A percentile compares a stretch with the other conserved stretches of the same genome.
These are phyloP conservation scores for Ajuga chamaepitys DNA, from an alignment of 257 asterid species.

Conservation along the genomic window DNA sequence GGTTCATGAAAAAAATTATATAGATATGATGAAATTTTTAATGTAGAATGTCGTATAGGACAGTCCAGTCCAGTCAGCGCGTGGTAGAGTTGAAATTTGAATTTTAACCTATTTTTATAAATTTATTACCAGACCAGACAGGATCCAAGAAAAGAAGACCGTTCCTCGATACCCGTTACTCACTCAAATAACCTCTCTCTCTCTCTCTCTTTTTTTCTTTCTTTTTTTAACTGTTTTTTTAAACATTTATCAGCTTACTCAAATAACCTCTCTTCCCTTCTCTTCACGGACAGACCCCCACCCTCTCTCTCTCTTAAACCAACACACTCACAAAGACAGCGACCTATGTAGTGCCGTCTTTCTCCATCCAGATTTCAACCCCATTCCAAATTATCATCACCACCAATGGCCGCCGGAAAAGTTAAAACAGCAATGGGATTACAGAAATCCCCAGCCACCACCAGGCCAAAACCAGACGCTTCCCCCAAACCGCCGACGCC, in stretches of 20 bases:
- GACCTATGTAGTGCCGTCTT: constrained; percentile 28
- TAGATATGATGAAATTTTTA: no score
- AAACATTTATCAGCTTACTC: no score
- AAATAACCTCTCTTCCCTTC: background rate
- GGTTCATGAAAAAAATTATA: no score
- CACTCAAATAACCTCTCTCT: background rate
- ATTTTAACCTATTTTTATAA: background rate
- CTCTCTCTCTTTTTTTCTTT: constrained; percentile 1
- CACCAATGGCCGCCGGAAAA: constrained; percentile 80
- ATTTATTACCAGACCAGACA: background rate
- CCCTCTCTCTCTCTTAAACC: constrained; percentile 3
- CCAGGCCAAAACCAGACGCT: constrained; percentile 35
- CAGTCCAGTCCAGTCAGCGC: constrained; percentile 4
- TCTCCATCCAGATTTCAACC: constrained; percentile 20
- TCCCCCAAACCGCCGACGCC: constrained; percentile 37
- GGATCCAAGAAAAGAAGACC: constrained; percentile 59
- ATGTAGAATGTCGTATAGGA: no score
- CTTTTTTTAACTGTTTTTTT: background rate
- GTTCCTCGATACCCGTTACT: constrained; percentile 48
- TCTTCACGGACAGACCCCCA: background rate
- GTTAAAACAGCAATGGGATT: constrained; percentile 65
- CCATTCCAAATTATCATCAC: background rate
- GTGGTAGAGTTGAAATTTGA: constrained; percentile 21
- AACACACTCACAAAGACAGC: constrained; percentile 20
- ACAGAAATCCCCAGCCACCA: constrained; percentile 54